Conservation (phyloP, 257 asterid genomes). For the Schizonepeta tenuifolia region DNA sequence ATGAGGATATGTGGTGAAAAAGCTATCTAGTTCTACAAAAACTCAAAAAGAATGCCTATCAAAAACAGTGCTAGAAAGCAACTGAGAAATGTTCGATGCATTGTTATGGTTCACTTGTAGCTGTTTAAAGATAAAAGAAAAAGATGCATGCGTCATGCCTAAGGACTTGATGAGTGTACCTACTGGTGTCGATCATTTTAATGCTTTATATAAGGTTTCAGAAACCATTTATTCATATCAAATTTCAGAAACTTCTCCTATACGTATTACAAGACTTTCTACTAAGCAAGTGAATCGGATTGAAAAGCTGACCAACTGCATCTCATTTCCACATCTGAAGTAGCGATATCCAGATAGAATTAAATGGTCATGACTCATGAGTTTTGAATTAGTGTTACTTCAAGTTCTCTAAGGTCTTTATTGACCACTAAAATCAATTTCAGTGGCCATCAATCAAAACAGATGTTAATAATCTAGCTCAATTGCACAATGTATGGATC, state of each 20-base stretch:
- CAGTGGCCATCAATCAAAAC: slow-evolving; percentile 10
- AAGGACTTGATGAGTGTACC: not conserved
- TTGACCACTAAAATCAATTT: slow-evolving; percentile 3
- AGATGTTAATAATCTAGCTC: slow-evolving; percentile 19
- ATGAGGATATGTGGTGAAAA: not conserved
- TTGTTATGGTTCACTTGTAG: not conserved
- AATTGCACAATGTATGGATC: slow-evolving; percentile 13
- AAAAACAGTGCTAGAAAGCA: slow-evolving; percentile 1
- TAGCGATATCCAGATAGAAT: not conserved
- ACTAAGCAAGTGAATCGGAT: not conserved
- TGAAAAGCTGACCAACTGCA: slow-evolving; percentile 14
- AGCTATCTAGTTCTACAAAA: slow-evolving; percentile 1
- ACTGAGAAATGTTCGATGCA: not conserved
- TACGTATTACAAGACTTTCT: not conserved
- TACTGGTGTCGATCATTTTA: not conserved
- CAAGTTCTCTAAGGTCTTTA: slow-evolving; percentile 2
- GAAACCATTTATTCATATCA: slow-evolving; percentile 17
- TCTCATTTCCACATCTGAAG: slow-evolving; percentile 6
- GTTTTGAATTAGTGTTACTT: not conserved
- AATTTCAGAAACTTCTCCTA: slow-evolving; percentile 8
- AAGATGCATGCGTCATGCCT: not conserved
- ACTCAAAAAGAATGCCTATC: slow-evolving; percentile 14
- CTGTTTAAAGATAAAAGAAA: slow-evolving; percentile 10
- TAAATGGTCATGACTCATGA: not conserved
- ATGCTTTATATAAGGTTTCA: slow-evolving; percentile 17